Evolutionary conservation across 176 grass and related monocot genomes (phyloP), one percentile per base, ranked within the genome.

Genomic region (Eleusine indica): DNA sequence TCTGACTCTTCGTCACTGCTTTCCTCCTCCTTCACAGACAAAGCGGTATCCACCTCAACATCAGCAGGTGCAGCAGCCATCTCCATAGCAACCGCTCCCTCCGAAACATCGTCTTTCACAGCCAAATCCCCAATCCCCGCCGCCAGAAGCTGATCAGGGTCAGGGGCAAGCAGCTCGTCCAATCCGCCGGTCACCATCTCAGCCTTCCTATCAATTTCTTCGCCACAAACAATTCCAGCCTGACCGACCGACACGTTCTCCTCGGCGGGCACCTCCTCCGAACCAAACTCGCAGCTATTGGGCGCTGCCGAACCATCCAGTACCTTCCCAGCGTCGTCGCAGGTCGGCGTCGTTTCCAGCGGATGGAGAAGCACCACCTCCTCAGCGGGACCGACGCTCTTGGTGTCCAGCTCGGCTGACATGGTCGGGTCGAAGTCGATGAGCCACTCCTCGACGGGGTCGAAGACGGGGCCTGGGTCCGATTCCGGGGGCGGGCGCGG

Each of bases 401-500:
- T 78, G 15, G 5, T 70, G 4, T 2, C 49, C 54, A 86, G 74
- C 66, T 90, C 89, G 70, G 35, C 46, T 43, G 42, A 63, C 89
- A 90, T 91, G 68, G 48, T 58, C 64, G 46, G 49, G 82, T 92
- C 89, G 75, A 86, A 80, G 71, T 93, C 95, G 63, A 94, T 22
- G 46, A 97, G 88, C 95, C 95, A 97, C 95, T 88, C 90, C 77
- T 89, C 73, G 60, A 94, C 49, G 5, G 95, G 92, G 70, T 98
- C 95, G 82, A 97, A 97, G 32, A 52, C 78, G 73, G 32, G 5
- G 88, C 53, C 30, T 15, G 28, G 41, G 66, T 78, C 83, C 10
- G 73, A 71, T 47, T 78, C 83, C 10, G 73, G 37, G 14, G 18
- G 68, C 12, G 71, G 48, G 43, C 43, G 43, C 76, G 44, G 41